Base-by-base conservation (phyloP, 2,329 filamentous ascomycete species). In the Nothophoma quercina region DNA sequence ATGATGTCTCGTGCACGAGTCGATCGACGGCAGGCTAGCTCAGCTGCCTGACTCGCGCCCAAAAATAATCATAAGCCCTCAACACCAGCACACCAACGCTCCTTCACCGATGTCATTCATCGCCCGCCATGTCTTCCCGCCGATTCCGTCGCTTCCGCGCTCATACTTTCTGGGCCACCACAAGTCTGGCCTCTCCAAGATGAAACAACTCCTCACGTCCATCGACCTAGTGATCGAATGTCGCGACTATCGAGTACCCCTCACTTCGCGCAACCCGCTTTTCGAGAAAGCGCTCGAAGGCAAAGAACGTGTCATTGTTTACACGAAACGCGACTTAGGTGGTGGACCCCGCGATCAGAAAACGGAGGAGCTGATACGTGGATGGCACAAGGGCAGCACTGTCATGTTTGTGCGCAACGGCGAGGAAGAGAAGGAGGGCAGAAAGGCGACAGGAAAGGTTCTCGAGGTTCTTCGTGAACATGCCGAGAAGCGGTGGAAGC, bases 91-190 rank as follows among this genome's bases (percentile, higher is more conserved):
- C 36, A 41, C 25, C 55, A 49, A 39, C 36, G 21, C 23, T 51
- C 25, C 32, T 42, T 16, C 42, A 59, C 65, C 65, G 54, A 70
- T 71, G 73, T 61, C 70, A 73, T 65, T 98, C 77, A 74, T 88
- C 33, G 91, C 95, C 21, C 90, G 93, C 64, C 74, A 80, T 60
- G 77, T 79, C 45, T 98, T 96, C 74, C 86, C 88, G 30, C 79
- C 87, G 34, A 88, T 93, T 66, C 79, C 81, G 47, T 89, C 87
- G 44, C 88, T 98, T 56, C 88, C 90, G 30, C 87, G 91, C 60
- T 95, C 93, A 53, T 99, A 98, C 78, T 99, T 91, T 78, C 83
- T 98, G 38, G 95, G 95, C 57, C 95, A 99, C 77, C 95, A 99
- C 80, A 85, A 86, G 55, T 84, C 89, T 8, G 95, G 90, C 13